Base-by-base conservation (phyloP, 805 yeast species). In the Pichia eremophila region DNA sequence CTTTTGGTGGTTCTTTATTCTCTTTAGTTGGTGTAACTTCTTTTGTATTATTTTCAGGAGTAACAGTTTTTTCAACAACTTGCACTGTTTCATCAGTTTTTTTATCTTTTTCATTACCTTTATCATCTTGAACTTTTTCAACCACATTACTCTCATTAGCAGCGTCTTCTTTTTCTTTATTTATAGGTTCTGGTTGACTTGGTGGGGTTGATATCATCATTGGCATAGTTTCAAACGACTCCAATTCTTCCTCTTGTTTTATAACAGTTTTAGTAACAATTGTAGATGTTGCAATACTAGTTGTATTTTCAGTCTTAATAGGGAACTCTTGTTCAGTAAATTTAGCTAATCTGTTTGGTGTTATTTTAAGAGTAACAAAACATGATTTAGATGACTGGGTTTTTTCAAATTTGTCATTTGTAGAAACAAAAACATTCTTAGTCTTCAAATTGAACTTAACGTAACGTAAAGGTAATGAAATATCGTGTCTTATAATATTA, bases 361-460 rank as follows among this genome's bases (percentile, higher is more conserved):
- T 19, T 5, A 52, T 37, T 34, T 45, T 47, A 11, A 52, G 28
- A 2, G 40, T 34, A 5, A 52, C 51, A 15, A 39, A 18, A 34
- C 6, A 15, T 19, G 22, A 6, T 3, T 36, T 19, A 9, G 15
- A 4, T n/a, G 15, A 4, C 8, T 34, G 4, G 9, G 8, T 4
- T 25, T 22, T 2, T 14, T 54, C 60, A 43, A 60, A 60, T 5
- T 51, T 39, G 39, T 62, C 63, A 42, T 57, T 58, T 0, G 63
- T 56, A 18, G 64, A 61, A 2, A 61, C 41, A 18, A 49, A 41
- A 11, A 64, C 59, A 19, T 49, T 50, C n/a, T 54, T 59, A 2
- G 54, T 51, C n/a, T 49, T 46, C 4, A 62, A 29, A 37, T 58
- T 54, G n/a, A 64, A 41, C 45, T 60, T 65, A 41, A 73, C 71